Conservation (phyloP, 1,284 basidiomycete species). For the Rhodotorula sp. region DNA sequence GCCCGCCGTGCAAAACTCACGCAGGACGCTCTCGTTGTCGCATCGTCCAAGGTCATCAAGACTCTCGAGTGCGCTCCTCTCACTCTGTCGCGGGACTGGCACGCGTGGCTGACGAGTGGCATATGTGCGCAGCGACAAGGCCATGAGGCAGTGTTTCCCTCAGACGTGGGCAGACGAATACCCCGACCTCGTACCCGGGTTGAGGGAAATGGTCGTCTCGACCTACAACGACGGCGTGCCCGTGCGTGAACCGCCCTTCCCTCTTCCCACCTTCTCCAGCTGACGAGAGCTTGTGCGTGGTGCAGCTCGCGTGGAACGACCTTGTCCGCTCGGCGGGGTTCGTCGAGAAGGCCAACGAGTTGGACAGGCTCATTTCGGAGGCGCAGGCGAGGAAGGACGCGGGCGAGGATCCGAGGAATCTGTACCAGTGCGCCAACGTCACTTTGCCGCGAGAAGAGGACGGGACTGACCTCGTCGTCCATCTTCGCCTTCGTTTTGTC, state of each 20-base stretch:
- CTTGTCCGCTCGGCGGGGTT: constrained; percentile 9
- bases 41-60: constrained; percentile 10
- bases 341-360: constrained; percentile 19
- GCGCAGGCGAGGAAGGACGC: constrained; percentile 12
- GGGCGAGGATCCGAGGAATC: constrained; percentile 8
- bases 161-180: constrained; percentile 10
- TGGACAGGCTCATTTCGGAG: constrained; percentile 16
- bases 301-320: constrained; percentile 28
- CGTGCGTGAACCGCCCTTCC: constrained; percentile 2
- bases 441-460: neutral
- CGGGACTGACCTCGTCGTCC: neutral
- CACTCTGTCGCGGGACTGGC: neutral
- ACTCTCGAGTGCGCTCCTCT: constrained; percentile 18
- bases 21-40: constrained; percentile 14
- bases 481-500: neutral
- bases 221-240: constrained; percentile 16
- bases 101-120: too few species aligned
- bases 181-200: constrained; percentile 13
- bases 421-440: constrained; percentile 9
- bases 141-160: constrained; percentile 34
- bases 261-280: neutral
- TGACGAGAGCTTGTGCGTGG: neutral
- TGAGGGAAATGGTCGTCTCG: constrained; percentile 9
- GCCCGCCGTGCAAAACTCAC: constrained; percentile 23
- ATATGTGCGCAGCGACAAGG: constrained; percentile 15